A percentile compares a stretch with the other conserved stretches of the same genome.
phyloP scores from a whole-genome alignment of 2,329 filamentous ascomycete species.

The Colletotrichum paranaense region DNA sequence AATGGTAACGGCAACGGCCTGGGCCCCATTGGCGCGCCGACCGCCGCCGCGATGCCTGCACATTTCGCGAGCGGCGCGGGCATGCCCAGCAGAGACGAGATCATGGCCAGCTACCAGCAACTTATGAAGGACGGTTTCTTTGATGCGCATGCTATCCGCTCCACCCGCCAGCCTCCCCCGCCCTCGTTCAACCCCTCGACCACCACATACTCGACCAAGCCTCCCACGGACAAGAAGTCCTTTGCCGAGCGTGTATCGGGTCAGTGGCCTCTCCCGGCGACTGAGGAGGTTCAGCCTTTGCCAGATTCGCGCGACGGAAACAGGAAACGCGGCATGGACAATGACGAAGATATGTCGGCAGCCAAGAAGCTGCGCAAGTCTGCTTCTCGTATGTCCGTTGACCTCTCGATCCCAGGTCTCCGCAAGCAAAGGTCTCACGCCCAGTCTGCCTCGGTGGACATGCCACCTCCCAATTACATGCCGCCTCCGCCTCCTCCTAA shows the following conservation, averaged over 20 bases:
- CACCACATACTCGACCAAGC: slow-evolving; percentile 26
- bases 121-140: slow-evolving; percentile 70
- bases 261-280: slow-evolving; percentile 39
- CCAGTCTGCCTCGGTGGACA: slow-evolving; percentile 39
- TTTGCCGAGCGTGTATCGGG: slow-evolving; percentile 32
- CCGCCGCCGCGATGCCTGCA: slow-evolving; percentile 7
- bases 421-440: slow-evolving; percentile 42
- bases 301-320: slow-evolving; percentile 56
- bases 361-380: slow-evolving; percentile 66
- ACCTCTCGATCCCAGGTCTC: slow-evolving; percentile 48
- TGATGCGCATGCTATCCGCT: slow-evolving; percentile 67
- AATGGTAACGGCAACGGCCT: background rate
- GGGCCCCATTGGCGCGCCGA: background rate
- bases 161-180: slow-evolving; percentile 59
- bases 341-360: slow-evolving; percentile 44
- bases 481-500: slow-evolving; percentile 32
- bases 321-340: slow-evolving; percentile 58
- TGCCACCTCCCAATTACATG: slow-evolving; percentile 40
- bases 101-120: slow-evolving; percentile 66
- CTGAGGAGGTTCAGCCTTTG: slow-evolving; percentile 26
- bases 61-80: slow-evolving; percentile 37
- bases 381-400: slow-evolving; percentile 54
- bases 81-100: slow-evolving; percentile 59
- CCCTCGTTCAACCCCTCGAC: slow-evolving; percentile 27
- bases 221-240: slow-evolving; percentile 31